Evolutionary conservation across 177 flowering plant species (phyloP).

Genomic region (Tripterygium wilfordii): DNA sequence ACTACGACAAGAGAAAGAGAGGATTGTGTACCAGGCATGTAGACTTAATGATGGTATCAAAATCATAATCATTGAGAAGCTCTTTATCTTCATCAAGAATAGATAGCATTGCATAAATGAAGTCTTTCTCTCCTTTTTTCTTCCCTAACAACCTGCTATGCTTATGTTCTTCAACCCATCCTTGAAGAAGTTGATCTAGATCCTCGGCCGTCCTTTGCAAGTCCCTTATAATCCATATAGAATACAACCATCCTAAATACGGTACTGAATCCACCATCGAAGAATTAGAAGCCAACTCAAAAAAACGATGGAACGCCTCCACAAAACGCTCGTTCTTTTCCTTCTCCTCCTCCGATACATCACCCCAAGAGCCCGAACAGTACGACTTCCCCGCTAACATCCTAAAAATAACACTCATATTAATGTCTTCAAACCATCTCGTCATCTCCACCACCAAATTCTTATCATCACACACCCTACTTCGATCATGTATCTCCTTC

Average conservation of each 20-base stretch:
- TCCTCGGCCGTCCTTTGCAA: constrained; percentile 23
- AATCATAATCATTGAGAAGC: neutral
- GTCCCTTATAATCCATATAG: constrained; percentile 12
- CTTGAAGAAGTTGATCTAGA: constrained; percentile 12
- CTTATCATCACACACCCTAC: neutral
- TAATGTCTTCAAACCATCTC: too few relatives aligned
- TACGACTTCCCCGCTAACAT: constrained; percentile 28
- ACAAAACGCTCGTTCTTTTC: constrained; percentile 2
- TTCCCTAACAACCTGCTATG: constrained; percentile 3
- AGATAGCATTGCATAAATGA: constrained; percentile 32
- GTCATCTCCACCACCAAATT: constrained; percentile 16
- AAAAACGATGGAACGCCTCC: constrained; percentile 9
- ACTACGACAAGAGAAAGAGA: too few relatives aligned
- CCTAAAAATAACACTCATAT: too few relatives aligned
- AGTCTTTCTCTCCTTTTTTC: constrained; percentile 11
- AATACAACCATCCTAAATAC: constrained; percentile 18
- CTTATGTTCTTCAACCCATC: constrained; percentile 33
- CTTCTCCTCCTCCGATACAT: neutral
- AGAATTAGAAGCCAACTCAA: constrained; percentile 7
- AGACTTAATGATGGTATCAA: constrained; percentile 10
- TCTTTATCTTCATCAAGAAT: constrained; percentile 1
- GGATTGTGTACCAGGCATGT: constrained; percentile 3
- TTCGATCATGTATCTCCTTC: neutral
- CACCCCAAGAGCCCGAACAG: neutral
- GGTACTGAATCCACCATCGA: constrained; percentile 30